Percentiles rank a stretch among this genome's conserved stretches.
Evolutionary conservation across 768 basidiomycete genomes (phyloP).

Genomic region (Boletus subparvulus): DNA sequence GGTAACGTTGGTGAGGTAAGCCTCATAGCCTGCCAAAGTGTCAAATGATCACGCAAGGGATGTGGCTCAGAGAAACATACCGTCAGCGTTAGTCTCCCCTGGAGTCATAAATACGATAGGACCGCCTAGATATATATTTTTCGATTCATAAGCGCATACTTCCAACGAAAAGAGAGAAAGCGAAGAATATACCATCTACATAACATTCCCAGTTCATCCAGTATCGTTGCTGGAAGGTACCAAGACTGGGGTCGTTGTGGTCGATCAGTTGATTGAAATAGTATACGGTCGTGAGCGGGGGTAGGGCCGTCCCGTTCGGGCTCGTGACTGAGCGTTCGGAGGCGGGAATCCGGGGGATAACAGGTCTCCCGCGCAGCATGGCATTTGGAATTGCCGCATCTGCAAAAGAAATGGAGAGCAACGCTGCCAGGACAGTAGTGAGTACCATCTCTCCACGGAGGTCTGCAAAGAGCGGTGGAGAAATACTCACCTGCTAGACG

Average conservation of each 20-base stretch:
- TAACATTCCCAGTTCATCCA: conserved; percentile 73
- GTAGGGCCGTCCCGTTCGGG: conserved; percentile 26
- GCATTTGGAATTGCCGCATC: conserved; percentile 21
- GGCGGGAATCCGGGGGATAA: conserved; percentile 14
- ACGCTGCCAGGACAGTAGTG: conserved; percentile 2
- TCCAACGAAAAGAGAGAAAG: not conserved
- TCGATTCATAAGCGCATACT: not conserved
- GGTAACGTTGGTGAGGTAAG: conserved; percentile 63
- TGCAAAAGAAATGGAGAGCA: conserved; percentile 12
- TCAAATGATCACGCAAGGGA: not conserved
- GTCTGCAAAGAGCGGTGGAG: not conserved
- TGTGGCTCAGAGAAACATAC: conserved; percentile 1
- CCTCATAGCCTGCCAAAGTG: conserved; percentile 28
- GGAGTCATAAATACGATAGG: conserved; percentile 46
- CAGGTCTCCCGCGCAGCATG: conserved; percentile 20
- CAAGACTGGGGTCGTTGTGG: conserved; percentile 54
- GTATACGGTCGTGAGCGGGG: conserved; percentile 29
- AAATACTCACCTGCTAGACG: not conserved
- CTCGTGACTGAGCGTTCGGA: conserved; percentile 10
- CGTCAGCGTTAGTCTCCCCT: conserved; percentile 59
- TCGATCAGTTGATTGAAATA: conserved; percentile 38
- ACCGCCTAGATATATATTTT: conserved; percentile 13
- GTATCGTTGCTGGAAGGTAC: conserved; percentile 77
- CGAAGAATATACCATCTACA: conserved; percentile 38
- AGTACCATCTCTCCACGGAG: conserved; percentile 10